Evolutionary conservation across 2,329 filamentous ascomycete species (phyloP).

Genomic region (Cadophora malorum): DNA sequence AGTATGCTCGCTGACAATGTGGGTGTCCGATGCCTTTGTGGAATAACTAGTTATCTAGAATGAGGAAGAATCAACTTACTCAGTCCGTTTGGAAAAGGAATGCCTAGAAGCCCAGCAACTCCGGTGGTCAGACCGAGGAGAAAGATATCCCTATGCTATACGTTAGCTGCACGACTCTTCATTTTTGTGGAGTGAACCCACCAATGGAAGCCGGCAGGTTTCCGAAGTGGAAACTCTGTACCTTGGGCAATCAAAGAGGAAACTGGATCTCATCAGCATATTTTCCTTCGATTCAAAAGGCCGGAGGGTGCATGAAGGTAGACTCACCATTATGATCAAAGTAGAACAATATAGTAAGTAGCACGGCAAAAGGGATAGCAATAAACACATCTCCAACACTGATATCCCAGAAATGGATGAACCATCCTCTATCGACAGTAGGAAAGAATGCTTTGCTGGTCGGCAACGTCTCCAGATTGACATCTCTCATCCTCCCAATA

Average conservation of each 20-base stretch:
- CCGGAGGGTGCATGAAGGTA: not conserved
- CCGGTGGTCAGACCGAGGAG: constrained; percentile 80
- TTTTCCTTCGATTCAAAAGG: not conserved
- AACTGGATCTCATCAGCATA: constrained; percentile 53
- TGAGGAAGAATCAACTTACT: constrained; percentile 44
- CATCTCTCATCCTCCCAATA: constrained; percentile 78
- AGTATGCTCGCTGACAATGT: not conserved
- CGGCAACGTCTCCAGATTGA: constrained; percentile 74
- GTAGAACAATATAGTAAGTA: constrained; percentile 86
- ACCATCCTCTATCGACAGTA: constrained; percentile 75
- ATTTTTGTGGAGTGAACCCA: not conserved
- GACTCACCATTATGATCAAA: constrained; percentile 83
- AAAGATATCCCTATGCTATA: constrained; percentile 63
- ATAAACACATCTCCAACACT: constrained; percentile 76
- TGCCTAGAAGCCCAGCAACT: constrained; percentile 74
- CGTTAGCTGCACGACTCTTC: not conserved
- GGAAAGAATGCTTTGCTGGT: constrained; percentile 81
- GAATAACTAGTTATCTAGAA: not conserved
- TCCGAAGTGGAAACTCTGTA: constrained; percentile 80
- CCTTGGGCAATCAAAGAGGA: constrained; percentile 84
- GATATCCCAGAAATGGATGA: constrained; percentile 83
- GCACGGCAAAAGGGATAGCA: constrained; percentile 83
- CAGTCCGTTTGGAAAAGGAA: constrained; percentile 83
- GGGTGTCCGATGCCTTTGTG: not conserved
- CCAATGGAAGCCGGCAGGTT: constrained; percentile 87